Percentiles rank a stretch among this genome's conserved stretches.
These are phyloP conservation scores for Peniophora sp. DNA, from an alignment of 1,284 basidiomycete genomes.

Conservation along the genomic window DNA sequence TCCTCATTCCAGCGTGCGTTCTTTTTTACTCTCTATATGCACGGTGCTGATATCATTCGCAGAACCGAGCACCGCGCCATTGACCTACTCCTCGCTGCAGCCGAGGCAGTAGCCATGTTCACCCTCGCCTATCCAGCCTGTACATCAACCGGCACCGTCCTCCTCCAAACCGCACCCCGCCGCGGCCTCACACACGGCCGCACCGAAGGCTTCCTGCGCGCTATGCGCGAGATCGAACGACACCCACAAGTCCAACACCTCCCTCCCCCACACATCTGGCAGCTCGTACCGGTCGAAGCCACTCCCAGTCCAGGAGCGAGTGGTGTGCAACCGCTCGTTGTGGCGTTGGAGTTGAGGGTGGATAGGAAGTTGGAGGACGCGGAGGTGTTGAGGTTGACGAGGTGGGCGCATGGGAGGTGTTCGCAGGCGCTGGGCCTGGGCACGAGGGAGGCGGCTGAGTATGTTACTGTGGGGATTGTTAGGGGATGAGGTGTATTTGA, in stretches of 20 bases:
- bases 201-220: constrained; percentile 73
- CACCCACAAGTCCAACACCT: constrained; percentile 74
- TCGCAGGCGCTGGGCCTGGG: constrained; percentile 27
- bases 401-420: constrained; percentile 65
- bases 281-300: constrained; percentile 49
- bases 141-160: constrained; percentile 69
- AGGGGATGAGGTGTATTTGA: constrained; percentile 16
- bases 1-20: constrained; percentile 42
- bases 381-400: constrained; percentile 65
- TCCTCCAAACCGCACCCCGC: constrained; percentile 81
- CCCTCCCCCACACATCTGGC: constrained; percentile 81
- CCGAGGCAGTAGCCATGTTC: constrained; percentile 72
- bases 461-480: constrained; percentile 42
- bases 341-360: constrained; percentile 78
- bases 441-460: constrained; percentile 21
- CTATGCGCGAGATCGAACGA: constrained; percentile 77
- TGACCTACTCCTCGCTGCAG: constrained; percentile 69
- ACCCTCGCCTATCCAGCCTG: constrained; percentile 77
- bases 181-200: constrained; percentile 50
- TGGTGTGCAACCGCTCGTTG: constrained; percentile 48
- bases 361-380: constrained; percentile 58
- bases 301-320: constrained; percentile 7
- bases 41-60: not conserved
- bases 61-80: constrained; percentile 56
- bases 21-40: constrained; percentile 9